Evolutionary conservation across 2,329 filamentous ascomycete genomes (phyloP).

Genomic region (Talaromyces sp.): DNA sequence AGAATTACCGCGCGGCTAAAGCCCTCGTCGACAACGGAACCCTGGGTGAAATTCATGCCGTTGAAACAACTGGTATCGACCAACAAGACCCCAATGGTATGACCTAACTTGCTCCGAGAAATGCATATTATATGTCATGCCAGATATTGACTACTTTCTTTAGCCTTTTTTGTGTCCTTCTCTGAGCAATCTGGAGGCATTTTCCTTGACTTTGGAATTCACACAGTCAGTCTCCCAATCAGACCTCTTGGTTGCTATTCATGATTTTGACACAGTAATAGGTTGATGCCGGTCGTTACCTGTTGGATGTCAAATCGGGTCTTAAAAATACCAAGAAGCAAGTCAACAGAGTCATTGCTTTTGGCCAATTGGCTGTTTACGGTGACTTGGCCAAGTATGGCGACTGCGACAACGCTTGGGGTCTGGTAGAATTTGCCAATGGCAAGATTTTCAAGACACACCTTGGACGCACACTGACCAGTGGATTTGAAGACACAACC

Average conservation of each 20-base stretch:
- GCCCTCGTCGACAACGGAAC: conserved; percentile 15
- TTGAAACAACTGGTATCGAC: conserved; percentile 18
- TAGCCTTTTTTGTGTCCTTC: conserved; percentile 37
- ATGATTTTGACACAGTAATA: conserved; percentile 4
- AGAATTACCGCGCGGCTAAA: conserved; percentile 13
- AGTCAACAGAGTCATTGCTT: conserved; percentile 19
- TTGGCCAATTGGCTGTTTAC: conserved; percentile 16
- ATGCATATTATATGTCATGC: background rate
- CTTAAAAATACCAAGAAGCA: conserved; percentile 16
- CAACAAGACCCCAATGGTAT: conserved; percentile 18
- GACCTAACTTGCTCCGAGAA: background rate
- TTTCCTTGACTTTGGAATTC: conserved; percentile 38
- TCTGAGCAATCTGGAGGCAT: conserved; percentile 38
- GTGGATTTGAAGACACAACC: conserved; percentile 38
- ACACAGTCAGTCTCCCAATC: conserved; percentile 32
- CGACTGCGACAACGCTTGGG: conserved; percentile 31
- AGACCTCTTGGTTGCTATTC: background rate
- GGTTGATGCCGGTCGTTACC: conserved; percentile 18
- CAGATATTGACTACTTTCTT: background rate
- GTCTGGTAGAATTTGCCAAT: conserved; percentile 41
- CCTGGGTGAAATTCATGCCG: conserved; percentile 16
- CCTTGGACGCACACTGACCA: conserved; percentile 41
- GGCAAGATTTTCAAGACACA: conserved; percentile 41
- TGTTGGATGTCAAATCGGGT: conserved; percentile 15
- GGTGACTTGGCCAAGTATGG: conserved; percentile 15